Evolutionary conservation across 2,329 filamentous ascomycete species (phyloP).

Genomic region (Trichoderma guizhouense): DNA sequence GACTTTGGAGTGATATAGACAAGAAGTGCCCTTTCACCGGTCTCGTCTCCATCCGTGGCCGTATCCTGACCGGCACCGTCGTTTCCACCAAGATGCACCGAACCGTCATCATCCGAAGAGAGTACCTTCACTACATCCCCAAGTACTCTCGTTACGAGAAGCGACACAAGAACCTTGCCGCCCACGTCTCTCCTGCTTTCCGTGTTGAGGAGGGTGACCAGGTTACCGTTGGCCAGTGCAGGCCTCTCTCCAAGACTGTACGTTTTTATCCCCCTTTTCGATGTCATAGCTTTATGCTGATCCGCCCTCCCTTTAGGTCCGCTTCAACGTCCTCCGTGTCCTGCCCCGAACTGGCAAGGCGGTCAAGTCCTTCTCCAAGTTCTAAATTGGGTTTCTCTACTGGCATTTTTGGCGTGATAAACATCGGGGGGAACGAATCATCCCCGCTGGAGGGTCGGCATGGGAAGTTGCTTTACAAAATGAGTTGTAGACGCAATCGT

Average conservation of each 20-base stretch:
- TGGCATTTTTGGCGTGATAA: conserved; percentile 58
- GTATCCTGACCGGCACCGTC: conserved; percentile 99
- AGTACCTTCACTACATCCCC: conserved; percentile 99
- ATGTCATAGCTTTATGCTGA: conserved; percentile 24
- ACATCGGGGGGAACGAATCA: conserved; percentile 37
- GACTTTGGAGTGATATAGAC: conserved; percentile 57
- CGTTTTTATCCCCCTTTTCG: conserved; percentile 39
- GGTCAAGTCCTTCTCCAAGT: conserved; percentile 98
- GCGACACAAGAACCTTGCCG: conserved; percentile 99
- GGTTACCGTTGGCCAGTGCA: conserved; percentile 99
- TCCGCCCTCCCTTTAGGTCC: conserved; percentile 58
- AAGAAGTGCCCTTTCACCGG: conserved; percentile 99
- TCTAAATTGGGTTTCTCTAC: conserved; percentile 63
- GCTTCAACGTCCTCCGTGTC: conserved; percentile 99
- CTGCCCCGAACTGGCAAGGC: conserved; percentile 95
- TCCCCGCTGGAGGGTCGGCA: conserved; percentile 40
- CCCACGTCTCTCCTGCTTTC: conserved; percentile 98
- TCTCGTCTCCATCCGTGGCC: conserved; percentile 98
- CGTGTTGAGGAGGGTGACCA: conserved; percentile 99
- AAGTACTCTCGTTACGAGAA: conserved; percentile 99
- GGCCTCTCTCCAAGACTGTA: conserved; percentile 99
- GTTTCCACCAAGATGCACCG: conserved; percentile 99
- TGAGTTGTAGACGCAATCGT: conserved; percentile 45
- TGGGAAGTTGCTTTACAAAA: conserved; percentile 41
- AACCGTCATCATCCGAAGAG: conserved; percentile 97